phyloP scores from a whole-genome alignment of 2,329 filamentous ascomycete species.

The Diaporthe sp. region DNA sequence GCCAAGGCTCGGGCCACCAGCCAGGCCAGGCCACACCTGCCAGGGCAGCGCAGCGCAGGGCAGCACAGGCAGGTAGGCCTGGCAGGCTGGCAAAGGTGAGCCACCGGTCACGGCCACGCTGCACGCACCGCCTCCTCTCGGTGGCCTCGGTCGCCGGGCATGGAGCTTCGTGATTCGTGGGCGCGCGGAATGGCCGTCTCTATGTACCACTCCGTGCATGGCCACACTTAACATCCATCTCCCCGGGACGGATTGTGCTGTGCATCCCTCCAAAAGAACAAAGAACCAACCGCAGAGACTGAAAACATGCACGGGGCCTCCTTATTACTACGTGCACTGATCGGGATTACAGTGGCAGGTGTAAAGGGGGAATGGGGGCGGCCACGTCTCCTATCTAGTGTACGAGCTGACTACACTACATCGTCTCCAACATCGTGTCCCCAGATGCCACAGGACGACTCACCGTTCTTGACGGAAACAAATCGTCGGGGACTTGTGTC shows the following conservation, averaged over 20 bases:
- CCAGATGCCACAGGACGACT: neutral
- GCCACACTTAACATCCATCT: neutral
- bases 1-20: slow-evolving; percentile 8
- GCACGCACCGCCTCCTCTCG: slow-evolving; percentile 20
- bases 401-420: neutral
- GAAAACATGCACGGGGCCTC: neutral
- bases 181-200: slow-evolving; percentile 9
- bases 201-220: neutral
- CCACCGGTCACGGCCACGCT: neutral
- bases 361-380: neutral
- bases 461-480: slow-evolving; percentile 5
- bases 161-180: slow-evolving; percentile 24
- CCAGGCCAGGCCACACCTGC: no score
- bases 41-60: neutral
- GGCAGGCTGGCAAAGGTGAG: slow-evolving; percentile 8
- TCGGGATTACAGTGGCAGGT: neutral
- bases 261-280: neutral
- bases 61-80: neutral
- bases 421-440: neutral
- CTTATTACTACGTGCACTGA: neutral
- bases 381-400: neutral
- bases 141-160: slow-evolving; percentile 10
- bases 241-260: slow-evolving; percentile 17
- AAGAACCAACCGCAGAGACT: neutral
- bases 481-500: neutral